phyloP scores from a whole-genome alignment of 257 asterid genomes.

The Solanum piurae region DNA sequence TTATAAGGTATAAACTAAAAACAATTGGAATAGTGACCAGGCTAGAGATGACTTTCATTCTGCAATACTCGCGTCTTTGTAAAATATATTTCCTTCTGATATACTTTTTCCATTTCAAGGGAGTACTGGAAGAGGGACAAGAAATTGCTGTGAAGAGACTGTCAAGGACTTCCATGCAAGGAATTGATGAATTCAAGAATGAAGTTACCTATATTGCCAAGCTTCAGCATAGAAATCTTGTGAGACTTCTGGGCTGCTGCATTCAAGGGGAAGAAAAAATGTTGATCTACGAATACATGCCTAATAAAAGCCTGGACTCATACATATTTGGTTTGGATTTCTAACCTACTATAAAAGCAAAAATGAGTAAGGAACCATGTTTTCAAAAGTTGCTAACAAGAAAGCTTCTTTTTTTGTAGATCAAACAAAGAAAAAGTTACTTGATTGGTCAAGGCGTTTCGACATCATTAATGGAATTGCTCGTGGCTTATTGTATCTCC shows the following conservation, averaged over 20 bases:
- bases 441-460: constrained; percentile 17
- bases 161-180: constrained; percentile 24
- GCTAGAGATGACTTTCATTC: neutral
- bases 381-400: neutral
- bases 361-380: neutral
- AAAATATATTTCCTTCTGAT: neutral
- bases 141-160: constrained; percentile 33
- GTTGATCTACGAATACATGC: constrained; percentile 1
- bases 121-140: constrained; percentile 8
- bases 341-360: neutral
- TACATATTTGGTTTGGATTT: constrained; percentile 3
- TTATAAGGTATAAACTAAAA: neutral
- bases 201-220: constrained; percentile 19
- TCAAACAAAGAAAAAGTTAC: neutral
- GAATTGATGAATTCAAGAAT: constrained; percentile 26
- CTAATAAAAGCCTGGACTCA: neutral
- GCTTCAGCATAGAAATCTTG: constrained; percentile 15
- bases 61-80: neutral
- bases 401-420: neutral
- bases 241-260: neutral
- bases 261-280: constrained; percentile 1
- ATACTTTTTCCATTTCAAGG: neutral
- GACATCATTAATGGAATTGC: constrained; percentile 21
- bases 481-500: constrained; percentile 21
- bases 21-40: neutral